A percentile compares a stretch with the other conserved stretches of the same genome.
Conservation (phyloP, 1,284 basidiomycete species). For the Fomitopsis pinicola region DNA sequence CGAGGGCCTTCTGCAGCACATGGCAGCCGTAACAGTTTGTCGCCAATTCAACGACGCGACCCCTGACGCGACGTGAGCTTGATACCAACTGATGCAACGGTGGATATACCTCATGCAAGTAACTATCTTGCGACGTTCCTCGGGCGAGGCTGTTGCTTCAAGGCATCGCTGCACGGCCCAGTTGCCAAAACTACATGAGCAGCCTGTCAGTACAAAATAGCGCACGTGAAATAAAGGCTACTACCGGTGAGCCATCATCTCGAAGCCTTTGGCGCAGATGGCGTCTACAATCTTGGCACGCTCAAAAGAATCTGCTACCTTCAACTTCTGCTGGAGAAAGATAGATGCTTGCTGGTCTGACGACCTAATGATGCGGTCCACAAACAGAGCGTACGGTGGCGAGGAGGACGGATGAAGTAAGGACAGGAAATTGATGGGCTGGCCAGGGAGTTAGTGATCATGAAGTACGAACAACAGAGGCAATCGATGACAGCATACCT, state of each 20-base stretch:
- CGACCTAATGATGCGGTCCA: slow-evolving; percentile 76
- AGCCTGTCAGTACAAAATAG: background rate
- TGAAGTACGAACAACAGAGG: background rate
- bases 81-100: background rate
- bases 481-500: slow-evolving; percentile 28
- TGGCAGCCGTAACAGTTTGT: slow-evolving; percentile 86
- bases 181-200: slow-evolving; percentile 63
- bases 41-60: slow-evolving; percentile 76
- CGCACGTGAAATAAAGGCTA: slow-evolving; percentile 10
- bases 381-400: slow-evolving; percentile 76
- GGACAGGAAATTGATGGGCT: slow-evolving; percentile 84
- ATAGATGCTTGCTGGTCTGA: slow-evolving; percentile 87
- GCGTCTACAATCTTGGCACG: slow-evolving; percentile 78
- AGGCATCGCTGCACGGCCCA: slow-evolving; percentile 84
- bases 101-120: slow-evolving; percentile 67
- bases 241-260: slow-evolving; percentile 85
- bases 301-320: slow-evolving; percentile 75
- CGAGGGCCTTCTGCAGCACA: slow-evolving; percentile 82
- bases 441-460: background rate
- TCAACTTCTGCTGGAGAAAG: slow-evolving; percentile 81
- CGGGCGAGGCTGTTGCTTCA: slow-evolving; percentile 64
- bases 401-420: slow-evolving; percentile 77
- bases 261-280: slow-evolving; percentile 73
- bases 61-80: slow-evolving; percentile 35
- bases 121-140: slow-evolving; percentile 76